Conservation (phyloP, 169 alveolate species). For the Plasmodium malariae region DNA sequence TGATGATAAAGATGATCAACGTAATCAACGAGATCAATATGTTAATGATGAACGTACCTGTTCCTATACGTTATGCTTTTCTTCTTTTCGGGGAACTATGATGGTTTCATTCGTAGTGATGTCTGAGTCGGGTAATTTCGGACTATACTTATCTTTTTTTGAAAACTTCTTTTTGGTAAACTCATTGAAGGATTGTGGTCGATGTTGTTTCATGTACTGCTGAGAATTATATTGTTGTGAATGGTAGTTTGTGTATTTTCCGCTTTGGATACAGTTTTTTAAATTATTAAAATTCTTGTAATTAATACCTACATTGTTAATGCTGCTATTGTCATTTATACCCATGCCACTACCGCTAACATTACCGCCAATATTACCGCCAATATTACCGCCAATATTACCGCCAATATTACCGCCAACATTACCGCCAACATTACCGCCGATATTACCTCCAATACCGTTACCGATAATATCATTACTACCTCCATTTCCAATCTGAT, state of each 20-base stretch:
- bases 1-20: too few species aligned
- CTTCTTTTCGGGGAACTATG: constrained; percentile 16
- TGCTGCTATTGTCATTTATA: not conserved
- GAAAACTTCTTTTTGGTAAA: constrained; percentile 33
- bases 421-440: too few species aligned
- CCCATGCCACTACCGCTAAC: too few species aligned
- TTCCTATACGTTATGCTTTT: not conserved
- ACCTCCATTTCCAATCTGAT: not conserved
- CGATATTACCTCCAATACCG: too few species aligned
- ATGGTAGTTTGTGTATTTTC: constrained; percentile 27
- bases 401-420: too few species aligned
- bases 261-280: constrained; percentile 8
- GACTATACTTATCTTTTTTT: constrained; percentile 34
- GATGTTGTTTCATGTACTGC: not conserved
- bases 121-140: constrained; percentile 35
- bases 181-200: constrained; percentile 16
- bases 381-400: too few species aligned
- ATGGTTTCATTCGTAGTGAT: constrained; percentile 61
- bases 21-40: too few species aligned
- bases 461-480: not conserved
- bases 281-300: not conserved
- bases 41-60: too few species aligned
- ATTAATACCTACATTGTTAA: not conserved
- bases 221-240: not conserved
- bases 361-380: too few species aligned